A percentile compares a stretch with the other conserved stretches of the same genome.
These are phyloP conservation scores for Rugosomyces carneus DNA, from an alignment of 1,284 basidiomycete genomes.

Conservation along the genomic window DNA sequence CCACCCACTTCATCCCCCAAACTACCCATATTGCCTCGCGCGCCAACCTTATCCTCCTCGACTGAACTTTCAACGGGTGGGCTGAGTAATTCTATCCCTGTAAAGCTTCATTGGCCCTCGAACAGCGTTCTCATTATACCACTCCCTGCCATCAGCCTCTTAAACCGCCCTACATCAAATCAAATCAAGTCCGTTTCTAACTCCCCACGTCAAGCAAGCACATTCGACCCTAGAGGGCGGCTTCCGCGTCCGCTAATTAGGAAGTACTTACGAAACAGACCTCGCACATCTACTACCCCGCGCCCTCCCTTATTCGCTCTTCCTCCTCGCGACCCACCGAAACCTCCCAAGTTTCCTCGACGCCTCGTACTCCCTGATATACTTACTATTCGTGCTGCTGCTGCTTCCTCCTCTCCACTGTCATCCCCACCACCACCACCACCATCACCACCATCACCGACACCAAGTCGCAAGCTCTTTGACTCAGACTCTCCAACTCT, in stretches of 20 bases:
- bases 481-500: not conserved
- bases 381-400: not conserved
- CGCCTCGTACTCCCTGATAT: not conserved
- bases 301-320: not conserved
- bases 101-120: not conserved
- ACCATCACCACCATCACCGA: not conserved
- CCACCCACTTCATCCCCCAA: too few species aligned
- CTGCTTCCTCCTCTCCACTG: too few species aligned
- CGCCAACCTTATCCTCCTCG: not conserved
- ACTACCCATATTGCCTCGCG: not conserved
- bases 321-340: not conserved
- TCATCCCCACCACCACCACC: too few species aligned
- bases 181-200: not conserved
- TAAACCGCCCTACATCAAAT: not conserved
- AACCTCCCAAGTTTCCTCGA: not conserved
- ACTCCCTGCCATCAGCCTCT: not conserved
- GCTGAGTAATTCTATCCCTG: not conserved
- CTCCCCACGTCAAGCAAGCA: not conserved
- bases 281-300: not conserved
- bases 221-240: not conserved
- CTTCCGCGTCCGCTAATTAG: not conserved
- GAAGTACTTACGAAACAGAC: not conserved
- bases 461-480: not conserved
- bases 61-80: not conserved
- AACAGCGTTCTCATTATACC: not conserved